Percentiles rank a stretch among this genome's conserved stretches.
These are phyloP conservation scores for Aspergillus ustus DNA, from an alignment of 2,329 filamentous ascomycete species.

Conservation along the genomic window DNA sequence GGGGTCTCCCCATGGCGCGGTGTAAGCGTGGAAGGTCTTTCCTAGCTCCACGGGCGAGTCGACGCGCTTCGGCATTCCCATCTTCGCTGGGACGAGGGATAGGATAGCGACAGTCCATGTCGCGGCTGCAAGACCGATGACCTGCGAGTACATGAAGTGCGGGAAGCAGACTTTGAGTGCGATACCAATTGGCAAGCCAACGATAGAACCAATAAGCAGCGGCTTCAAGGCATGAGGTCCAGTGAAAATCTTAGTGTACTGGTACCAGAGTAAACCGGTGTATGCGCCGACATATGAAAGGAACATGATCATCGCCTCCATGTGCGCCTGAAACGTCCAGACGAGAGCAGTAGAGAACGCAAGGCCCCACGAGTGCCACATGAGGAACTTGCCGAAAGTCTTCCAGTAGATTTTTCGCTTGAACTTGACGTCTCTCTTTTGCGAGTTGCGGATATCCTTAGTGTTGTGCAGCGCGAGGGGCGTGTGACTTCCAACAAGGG, in stretches of 20 bases:
- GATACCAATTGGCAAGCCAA: constrained; percentile 55
- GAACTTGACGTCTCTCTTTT: constrained; percentile 51
- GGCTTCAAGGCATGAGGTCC: constrained; percentile 55
- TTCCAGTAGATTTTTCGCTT: constrained; percentile 57
- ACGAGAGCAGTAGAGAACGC: constrained; percentile 55
- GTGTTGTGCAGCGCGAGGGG: constrained; percentile 47
- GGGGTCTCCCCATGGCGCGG: constrained; percentile 48
- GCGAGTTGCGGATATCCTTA: constrained; percentile 50
- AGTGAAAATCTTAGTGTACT: constrained; percentile 59
- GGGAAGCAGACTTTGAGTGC: constrained; percentile 47
- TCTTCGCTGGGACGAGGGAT: constrained; percentile 53
- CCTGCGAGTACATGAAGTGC: constrained; percentile 50
- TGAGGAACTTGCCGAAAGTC: constrained; percentile 54
- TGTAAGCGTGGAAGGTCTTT: constrained; percentile 50
- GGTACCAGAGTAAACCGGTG: constrained; percentile 59
- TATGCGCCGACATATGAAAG: constrained; percentile 55
- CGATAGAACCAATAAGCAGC: constrained; percentile 49
- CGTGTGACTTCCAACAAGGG: constrained; percentile 48
- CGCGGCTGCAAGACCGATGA: constrained; percentile 53
- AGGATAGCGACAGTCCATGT: constrained; percentile 60
- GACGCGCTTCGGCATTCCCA: constrained; percentile 52
- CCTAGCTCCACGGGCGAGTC: constrained; percentile 39
- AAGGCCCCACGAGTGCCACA: constrained; percentile 58
- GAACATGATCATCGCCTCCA: constrained; percentile 54
- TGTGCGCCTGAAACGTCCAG: constrained; percentile 55